A percentile compares a stretch with the other conserved stretches of the same genome.
phyloP scores from a whole-genome alignment of 306 rosid genomes.

The Casuarina glauca region DNA sequence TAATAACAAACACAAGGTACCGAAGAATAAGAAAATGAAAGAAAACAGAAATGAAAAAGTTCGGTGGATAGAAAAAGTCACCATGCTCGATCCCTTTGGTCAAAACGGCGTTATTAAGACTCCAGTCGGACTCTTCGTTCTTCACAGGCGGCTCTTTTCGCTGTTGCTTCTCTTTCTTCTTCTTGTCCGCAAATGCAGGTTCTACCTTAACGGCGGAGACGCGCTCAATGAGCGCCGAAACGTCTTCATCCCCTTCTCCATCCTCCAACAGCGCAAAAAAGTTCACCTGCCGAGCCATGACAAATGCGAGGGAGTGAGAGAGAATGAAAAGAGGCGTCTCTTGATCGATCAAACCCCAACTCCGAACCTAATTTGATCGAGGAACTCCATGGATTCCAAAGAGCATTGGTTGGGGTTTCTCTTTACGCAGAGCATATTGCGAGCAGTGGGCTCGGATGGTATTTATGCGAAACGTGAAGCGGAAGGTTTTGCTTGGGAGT shows the following conservation, averaged over 20 bases:
- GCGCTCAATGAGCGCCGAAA: neutral
- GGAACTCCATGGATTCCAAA: neutral
- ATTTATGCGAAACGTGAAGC: neutral
- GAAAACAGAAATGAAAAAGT: neutral
- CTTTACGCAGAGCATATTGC: neutral
- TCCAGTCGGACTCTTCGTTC: constrained; percentile 2
- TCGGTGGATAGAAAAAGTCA: neutral
- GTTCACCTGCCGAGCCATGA: constrained; percentile 1
- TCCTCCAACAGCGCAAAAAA: constrained; percentile 2
- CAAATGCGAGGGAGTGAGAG: neutral
- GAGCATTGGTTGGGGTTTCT: neutral
- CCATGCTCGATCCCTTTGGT: constrained; percentile 1
- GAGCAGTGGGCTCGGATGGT: neutral
- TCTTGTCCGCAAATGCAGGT: neutral
- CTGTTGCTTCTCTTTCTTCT: constrained; percentile 1
- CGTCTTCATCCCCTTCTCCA: neutral
- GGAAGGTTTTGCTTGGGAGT: neutral
- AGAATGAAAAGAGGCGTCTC: neutral
- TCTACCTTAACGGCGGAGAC: neutral
- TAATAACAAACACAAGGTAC: no score
- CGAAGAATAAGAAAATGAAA: neutral
- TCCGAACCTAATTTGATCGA: neutral
- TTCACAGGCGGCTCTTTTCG: neutral
- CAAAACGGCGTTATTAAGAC: neutral
- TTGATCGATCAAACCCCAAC: neutral